Conservation (phyloP, 352 stramenopile species). For the Pelagophyceae sp. region DNA sequence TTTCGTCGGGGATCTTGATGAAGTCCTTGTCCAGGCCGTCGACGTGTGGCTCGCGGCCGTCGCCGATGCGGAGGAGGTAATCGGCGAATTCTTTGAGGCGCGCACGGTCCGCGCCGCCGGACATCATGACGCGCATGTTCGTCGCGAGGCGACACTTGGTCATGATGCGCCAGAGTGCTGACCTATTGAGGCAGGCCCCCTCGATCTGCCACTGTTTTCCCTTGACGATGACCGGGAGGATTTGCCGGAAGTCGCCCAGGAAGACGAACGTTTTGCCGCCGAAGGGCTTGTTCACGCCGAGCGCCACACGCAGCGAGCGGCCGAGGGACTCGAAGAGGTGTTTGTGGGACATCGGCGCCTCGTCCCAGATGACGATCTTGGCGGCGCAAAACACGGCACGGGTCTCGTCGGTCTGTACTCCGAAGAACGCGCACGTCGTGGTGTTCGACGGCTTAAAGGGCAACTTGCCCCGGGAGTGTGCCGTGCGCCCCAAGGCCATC, state of each 20-base stretch:
- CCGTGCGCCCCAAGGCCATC: conserved; percentile 10
- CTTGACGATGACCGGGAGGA: conserved; percentile 27
- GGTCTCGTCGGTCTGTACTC: not conserved
- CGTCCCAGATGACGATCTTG: conserved; percentile 28
- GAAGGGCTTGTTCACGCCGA: conserved; percentile 27
- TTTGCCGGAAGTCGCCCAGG: conserved; percentile 32
- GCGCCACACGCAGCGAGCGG: conserved; percentile 27
- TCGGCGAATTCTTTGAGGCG: not conserved
- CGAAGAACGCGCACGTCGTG: not conserved
- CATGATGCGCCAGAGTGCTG: conserved; percentile 20
- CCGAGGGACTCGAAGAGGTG: conserved; percentile 32
- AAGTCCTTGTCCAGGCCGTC: not conserved
- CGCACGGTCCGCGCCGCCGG: not conserved
- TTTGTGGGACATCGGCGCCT: conserved; percentile 28
- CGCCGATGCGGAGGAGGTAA: not conserved
- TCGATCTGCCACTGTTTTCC: conserved; percentile 21
- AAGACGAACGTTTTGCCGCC: conserved; percentile 32
- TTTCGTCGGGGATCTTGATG: not conserved
- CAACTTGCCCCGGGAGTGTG: not conserved
- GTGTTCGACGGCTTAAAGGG: not conserved
- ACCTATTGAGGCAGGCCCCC: conserved; percentile 22
- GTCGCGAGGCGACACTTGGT: not conserved
- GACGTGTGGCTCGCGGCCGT: not conserved
- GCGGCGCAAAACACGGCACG: conserved; percentile 16
- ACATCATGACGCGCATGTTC: conserved; percentile 29